Base-by-base conservation (phyloP, 73 alveolate species). In the Tetrahymena malaccensis region DNA sequence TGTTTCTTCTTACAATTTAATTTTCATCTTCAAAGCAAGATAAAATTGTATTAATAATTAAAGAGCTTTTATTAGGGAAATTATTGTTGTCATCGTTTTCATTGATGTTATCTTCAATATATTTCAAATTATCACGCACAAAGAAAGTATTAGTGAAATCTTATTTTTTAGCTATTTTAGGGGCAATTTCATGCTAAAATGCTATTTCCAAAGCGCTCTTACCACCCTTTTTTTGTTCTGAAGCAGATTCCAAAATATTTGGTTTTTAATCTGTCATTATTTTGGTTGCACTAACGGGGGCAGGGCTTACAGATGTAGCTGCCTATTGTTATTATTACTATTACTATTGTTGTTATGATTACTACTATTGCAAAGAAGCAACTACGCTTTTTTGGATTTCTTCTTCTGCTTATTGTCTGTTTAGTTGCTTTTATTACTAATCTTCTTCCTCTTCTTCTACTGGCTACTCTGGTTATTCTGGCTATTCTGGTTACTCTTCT, bases 11-110 rank as follows among this genome's bases (percentile, higher is more conserved):
- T 1, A 95, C 94, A 43, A 95, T 85, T 95, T 95, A 43, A 85
- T 83, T 95, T 85, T 95, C 97, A 89, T 95, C 97, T 21, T 95
- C 97, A 34, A 95, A 95, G 50, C 95, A 85, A 25, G 95, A 43
- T 37, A 95, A 85, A 27, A 95, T 40, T 85, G 94, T 94, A 27
- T 70, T 43, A 10, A 93, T 93, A 95, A 85, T 44, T 55, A 95
- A 57, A 31, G 95, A 70, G 43, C 89, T 70, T n/a, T 70, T 70
- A 22, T 70, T 40, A 4, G 97, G 97, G 40, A 95, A 95, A 95
- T 95, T 89, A 43, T 85, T 95, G 34, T 40, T 93, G 34, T 43
- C 94, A 33, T 55, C 84, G n/a, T 95, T 94, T n/a, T 95, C 95
- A 89, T 95, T 38, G 11, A 95, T 95, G 13, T 85, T 84, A 13